Evolutionary conservation across 2,329 filamentous ascomycete species (phyloP).

Genomic region (Apiospora marii): DNA sequence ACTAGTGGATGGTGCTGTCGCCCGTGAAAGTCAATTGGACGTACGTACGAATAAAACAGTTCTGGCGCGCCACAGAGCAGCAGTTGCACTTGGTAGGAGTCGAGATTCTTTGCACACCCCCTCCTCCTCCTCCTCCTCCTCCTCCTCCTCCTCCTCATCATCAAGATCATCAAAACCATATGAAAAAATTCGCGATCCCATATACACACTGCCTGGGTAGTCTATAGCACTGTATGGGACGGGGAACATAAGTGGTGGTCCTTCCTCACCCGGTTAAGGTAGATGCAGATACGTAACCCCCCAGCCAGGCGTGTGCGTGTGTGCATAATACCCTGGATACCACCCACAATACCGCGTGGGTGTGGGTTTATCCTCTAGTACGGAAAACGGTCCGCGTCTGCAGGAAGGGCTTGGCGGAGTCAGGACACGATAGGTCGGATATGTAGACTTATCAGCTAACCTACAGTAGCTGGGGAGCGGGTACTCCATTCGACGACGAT

Average conservation of each 20-base stretch:
- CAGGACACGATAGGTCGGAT: conserved; percentile 19
- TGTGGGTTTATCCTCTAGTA: conserved; percentile 35
- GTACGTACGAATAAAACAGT: conserved; percentile 2
- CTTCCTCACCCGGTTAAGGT: conserved; percentile 2
- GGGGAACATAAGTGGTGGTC: neutral
- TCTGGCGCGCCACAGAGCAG: conserved; percentile 16
- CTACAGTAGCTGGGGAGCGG: neutral
- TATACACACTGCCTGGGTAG: neutral
- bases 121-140: too few species aligned
- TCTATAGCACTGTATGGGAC: neutral
- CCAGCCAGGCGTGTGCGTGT: neutral
- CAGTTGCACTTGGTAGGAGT: conserved; percentile 15
- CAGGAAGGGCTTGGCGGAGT: conserved; percentile 30
- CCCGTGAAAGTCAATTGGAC: conserved; percentile 15
- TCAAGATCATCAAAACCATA: neutral
- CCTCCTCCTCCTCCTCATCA: too few species aligned
- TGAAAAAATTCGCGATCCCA: neutral
- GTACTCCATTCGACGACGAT: conserved; percentile 7
- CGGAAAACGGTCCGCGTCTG: conserved; percentile 49
- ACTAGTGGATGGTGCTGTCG: conserved; percentile 20
- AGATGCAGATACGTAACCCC: conserved; percentile 4
- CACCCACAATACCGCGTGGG: conserved; percentile 15
- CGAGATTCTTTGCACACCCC: neutral
- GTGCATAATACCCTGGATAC: too few species aligned
- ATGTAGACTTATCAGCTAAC: conserved; percentile 7